These are phyloP conservation scores for Macrolepiota fuliginosa DNA, from an alignment of 768 basidiomycete genomes.

Conservation along the genomic window DNA sequence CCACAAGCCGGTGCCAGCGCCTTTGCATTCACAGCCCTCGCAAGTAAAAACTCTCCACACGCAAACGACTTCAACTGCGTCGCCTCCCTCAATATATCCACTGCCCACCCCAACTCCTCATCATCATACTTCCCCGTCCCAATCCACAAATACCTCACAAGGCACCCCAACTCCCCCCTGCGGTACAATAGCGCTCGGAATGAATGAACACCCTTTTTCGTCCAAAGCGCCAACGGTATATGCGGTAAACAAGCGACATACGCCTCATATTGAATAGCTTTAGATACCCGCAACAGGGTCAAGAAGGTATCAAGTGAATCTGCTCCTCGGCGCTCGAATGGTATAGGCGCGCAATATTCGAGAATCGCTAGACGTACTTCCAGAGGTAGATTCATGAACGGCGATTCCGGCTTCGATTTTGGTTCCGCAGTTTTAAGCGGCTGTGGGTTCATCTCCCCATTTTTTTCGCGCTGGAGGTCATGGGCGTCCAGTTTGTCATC, in stretches of 20 bases:
- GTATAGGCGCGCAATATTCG: conserved; percentile 20
- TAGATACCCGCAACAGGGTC: conserved; percentile 33
- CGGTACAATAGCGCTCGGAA: conserved; percentile 24
- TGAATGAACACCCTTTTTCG: conserved; percentile 27
- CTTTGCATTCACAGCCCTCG: background rate
- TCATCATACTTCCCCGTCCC: conserved; percentile 9
- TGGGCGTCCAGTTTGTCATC: background rate
- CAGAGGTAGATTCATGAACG: conserved; percentile 27
- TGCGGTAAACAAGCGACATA: conserved; percentile 31
- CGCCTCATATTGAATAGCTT: conserved; percentile 25
- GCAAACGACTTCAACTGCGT: conserved; percentile 4
- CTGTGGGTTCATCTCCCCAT: background rate
- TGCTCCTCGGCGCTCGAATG: conserved; percentile 5
- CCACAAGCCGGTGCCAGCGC: background rate
- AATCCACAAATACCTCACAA: conserved; percentile 33
- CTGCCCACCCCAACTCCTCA: conserved; percentile 6
- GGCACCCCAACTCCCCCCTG: conserved; percentile 15
- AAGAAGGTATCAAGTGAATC: conserved; percentile 28
- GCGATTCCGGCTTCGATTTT: conserved; percentile 19
- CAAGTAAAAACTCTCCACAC: conserved; percentile 4
- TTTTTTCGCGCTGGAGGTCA: background rate
- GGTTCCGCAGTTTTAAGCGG: background rate
- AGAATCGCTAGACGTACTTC: conserved; percentile 31
- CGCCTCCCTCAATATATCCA: background rate
- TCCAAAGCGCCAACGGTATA: conserved; percentile 31